Evolutionary conservation across 768 basidiomycete species (phyloP), one percentile per base, ranked within the genome.

Genomic region (Saitozyma sp.): DNA sequence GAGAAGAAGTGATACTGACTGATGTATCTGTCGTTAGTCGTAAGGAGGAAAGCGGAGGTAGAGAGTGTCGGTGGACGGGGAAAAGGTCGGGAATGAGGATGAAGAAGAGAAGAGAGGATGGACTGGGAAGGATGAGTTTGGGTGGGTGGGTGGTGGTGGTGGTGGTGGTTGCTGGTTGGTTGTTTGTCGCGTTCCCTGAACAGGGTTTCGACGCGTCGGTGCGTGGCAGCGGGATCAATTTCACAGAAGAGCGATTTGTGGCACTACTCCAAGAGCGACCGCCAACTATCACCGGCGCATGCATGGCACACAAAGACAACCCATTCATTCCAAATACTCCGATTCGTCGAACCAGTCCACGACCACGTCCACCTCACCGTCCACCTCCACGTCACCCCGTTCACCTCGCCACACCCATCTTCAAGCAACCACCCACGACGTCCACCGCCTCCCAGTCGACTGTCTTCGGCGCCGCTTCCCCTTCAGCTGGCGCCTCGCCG

Each of bases 381-480:
- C 45, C 45, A 46, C 45, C 45, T 46, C 45, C 45, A 46, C 10
- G 45, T 46, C 10, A n/a, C n/a, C n/a, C n/a, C n/a, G 45, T 5
- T 53, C 56, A 62, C 45, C 63, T 59, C 50, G 58, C 52, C n/a
- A 69, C 57, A 29, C 90, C 90, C 90, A 95, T 89, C 84, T 96
- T 96, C 77, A 94, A 78, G 70, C 88, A 80, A 3, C 91, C 92
- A 20, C 92, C 92, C 2, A 89, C 88, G 7, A 95, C 85, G 71
- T 94, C 92, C 2, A 96, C 92, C 48, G 90, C 88, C 49, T 89
- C 87, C 87, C 92, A 96, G 58, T 75, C 88, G 80, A 58, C 50
- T 13, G 56, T 55, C 42, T 63, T 56, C 14, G 56, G 56, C 13
- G 29, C 67, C 43, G 63, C 71, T 50, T 63, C 69, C 42, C 14